Conservation (phyloP, 371 early-diverging fungal species). For the Mortierella polycephala region DNA sequence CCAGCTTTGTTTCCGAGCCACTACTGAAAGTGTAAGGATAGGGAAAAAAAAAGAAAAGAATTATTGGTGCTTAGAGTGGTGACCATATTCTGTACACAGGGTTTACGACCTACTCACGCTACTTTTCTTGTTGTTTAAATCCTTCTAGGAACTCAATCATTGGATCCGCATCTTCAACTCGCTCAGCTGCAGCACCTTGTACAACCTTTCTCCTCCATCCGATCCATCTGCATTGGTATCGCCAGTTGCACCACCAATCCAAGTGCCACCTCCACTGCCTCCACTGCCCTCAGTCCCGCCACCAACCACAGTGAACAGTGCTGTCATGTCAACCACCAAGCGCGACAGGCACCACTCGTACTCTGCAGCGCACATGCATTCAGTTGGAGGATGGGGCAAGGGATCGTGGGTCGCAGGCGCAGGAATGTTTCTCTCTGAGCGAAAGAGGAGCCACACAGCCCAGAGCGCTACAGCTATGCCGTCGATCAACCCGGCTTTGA, state of each 20-base stretch:
- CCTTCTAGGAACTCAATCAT: slow-evolving; percentile 33
- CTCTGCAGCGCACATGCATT: neutral
- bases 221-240: neutral
- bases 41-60: neutral
- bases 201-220: slow-evolving; percentile 8
- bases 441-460: slow-evolving; percentile 24
- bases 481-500: slow-evolving; percentile 31
- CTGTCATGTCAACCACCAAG: slow-evolving; percentile 3
- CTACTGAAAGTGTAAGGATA: slow-evolving; percentile 42
- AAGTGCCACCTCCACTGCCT: slow-evolving; percentile 25
- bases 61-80: neutral
- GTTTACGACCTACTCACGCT: neutral
- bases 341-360: slow-evolving; percentile 23
- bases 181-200: slow-evolving; percentile 13
- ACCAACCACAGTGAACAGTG: slow-evolving; percentile 2
- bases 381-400: neutral
- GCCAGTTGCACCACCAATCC: slow-evolving; percentile 4
- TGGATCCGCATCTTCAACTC: slow-evolving; percentile 47
- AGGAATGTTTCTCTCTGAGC: slow-evolving; percentile 8
- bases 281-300: slow-evolving; percentile 33
- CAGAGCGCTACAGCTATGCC: slow-evolving; percentile 12
- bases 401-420: neutral
- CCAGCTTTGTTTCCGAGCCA: slow-evolving; percentile 37
- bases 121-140: neutral
- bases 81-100: neutral